A percentile compares a stretch with the other conserved stretches of the same genome.
phyloP scores from a whole-genome alignment of 352 stramenopile species.

The Globisporangium ultimum region DNA sequence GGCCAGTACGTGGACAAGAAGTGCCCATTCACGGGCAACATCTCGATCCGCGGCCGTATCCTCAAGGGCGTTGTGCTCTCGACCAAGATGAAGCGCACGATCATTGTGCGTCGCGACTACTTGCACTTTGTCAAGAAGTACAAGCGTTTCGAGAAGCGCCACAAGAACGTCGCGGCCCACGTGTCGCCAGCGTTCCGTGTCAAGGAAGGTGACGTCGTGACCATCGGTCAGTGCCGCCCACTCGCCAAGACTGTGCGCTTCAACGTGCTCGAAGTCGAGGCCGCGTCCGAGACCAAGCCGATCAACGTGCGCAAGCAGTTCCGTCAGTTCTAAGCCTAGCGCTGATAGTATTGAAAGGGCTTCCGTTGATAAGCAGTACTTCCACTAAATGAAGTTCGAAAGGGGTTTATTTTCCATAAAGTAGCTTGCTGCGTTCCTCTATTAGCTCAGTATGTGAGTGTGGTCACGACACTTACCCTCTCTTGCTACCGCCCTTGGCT shows the following conservation, averaged over 20 bases:
- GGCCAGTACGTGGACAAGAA: conserved; percentile 99
- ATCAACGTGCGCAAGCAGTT: conserved; percentile 99
- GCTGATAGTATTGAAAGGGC: not conserved
- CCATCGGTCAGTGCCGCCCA: conserved; percentile 98
- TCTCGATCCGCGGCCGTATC: conserved; percentile 98
- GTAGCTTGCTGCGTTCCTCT: no score
- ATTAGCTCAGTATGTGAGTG: no score
- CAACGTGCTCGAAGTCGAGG: conserved; percentile 98
- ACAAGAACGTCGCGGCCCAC: conserved; percentile 99
- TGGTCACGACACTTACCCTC: no score
- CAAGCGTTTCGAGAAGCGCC: conserved; percentile 99
- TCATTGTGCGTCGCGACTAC: conserved; percentile 99
- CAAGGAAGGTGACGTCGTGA: conserved; percentile 99
- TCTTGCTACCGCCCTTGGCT: not conserved
- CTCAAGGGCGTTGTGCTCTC: conserved; percentile 98
- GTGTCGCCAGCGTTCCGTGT: conserved; percentile 97
- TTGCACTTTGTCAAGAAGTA: conserved; percentile 99
- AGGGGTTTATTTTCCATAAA: not conserved
- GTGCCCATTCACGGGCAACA: conserved; percentile 99
- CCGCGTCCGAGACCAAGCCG: conserved; percentile 93
- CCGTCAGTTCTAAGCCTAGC: conserved; percentile 94
- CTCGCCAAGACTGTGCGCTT: conserved; percentile 99
- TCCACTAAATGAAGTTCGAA: conserved; percentile 5
- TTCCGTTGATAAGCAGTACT: not conserved
- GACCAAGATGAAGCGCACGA: conserved; percentile 99